Evolutionary conservation across 495 filamentous ascomycete genomes (phyloP).

Genomic region (Aspergillus affinis): DNA sequence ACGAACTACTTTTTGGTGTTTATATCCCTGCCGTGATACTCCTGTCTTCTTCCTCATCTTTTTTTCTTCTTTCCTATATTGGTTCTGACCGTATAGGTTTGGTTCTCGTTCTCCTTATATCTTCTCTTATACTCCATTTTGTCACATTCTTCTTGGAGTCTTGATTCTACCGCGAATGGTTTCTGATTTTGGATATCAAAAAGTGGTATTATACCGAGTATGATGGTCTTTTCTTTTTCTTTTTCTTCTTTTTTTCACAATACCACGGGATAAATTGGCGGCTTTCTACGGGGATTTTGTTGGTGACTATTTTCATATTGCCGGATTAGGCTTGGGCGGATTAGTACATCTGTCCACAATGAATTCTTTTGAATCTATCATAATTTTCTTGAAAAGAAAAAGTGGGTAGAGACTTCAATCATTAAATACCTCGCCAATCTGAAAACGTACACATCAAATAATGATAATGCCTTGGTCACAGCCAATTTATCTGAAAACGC

Average conservation of each 20-base stretch:
- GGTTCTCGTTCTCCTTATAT: background rate
- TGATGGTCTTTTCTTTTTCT: background rate
- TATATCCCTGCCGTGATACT: conserved; percentile 3
- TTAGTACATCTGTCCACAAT: background rate
- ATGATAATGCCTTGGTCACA: background rate
- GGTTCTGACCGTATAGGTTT: too few species aligned
- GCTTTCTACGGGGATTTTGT: background rate
- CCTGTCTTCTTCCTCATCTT: background rate
- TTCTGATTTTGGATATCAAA: background rate
- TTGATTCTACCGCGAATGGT: background rate
- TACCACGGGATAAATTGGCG: background rate
- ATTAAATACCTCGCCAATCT: background rate
- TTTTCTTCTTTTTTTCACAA: background rate
- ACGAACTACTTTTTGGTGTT: conserved; percentile 19
- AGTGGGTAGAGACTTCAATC: background rate
- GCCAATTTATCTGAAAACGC: conserved; percentile 7
- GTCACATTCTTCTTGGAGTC: background rate
- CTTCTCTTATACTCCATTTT: conserved; percentile 1
- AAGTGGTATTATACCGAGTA: background rate
- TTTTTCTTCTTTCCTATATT: background rate
- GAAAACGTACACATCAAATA: too few species aligned
- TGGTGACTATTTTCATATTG: background rate
- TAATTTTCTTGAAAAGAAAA: too few species aligned
- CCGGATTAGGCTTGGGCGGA: background rate
- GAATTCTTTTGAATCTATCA: background rate